Evolutionary conservation across 345 rosid genomes (phyloP), one percentile per base, ranked within the genome.

Genomic region (Camelina neglecta): DNA sequence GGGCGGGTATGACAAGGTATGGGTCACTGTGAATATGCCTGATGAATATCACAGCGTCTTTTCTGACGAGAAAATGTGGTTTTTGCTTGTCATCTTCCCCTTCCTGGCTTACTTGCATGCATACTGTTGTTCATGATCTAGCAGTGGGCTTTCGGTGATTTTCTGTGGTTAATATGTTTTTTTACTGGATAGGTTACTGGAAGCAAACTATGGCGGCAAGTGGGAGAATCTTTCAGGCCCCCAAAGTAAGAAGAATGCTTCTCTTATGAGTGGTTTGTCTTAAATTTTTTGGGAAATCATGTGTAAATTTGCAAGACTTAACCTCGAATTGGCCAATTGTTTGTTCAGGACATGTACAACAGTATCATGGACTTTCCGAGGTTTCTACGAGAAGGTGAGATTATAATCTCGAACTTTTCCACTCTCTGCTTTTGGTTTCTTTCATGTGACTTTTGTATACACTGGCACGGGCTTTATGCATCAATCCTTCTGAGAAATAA

Each of bases 1-100:
- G 85, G 98, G 97, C 67, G 98, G 98, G 76, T 93, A 93, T 81
- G 97, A 93, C 59, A 88, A 87, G 93, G 97, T 92, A 88, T 51
- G 91, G 39, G 31, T 49, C 75, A 65, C 41, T 78, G 5, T 65
- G 41, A 69, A 69, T 67, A 59, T 9, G 36, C 11, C 39, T 61
- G 57, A 31, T 60, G 69, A 21, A 61, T 54, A 24, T 61, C 24
- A 36, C 4, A 71, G 0, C 75, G 61, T 75, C 41, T 4, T 54
- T 45, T 15, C 48, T 55, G 51, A 63, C 41, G 12, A 70, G 53
- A 29, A 21, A 60, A 20, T 21, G 20, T 51, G 47, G 24, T 42
- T 29, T 70, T 64, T 63, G 10, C 38, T 35, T 35, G 36, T 47
- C 57, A 50, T 58, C 8, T 18, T 60, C 31, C 31, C 29, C 12